phyloP scores from a whole-genome alignment of 1,284 basidiomycete species.

The Cryptococcus floricola region DNA sequence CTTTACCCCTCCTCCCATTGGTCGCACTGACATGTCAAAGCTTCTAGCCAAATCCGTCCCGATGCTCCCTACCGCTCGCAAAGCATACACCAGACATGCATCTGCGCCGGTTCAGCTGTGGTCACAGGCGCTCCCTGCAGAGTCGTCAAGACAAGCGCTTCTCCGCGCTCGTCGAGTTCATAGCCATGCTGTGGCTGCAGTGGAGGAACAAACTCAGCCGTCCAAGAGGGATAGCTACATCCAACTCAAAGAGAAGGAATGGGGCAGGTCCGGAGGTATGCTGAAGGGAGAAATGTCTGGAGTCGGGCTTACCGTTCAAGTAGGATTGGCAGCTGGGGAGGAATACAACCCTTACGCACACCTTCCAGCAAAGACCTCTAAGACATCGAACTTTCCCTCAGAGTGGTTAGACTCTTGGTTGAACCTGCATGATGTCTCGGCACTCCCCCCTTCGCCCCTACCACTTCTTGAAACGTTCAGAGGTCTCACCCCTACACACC shows the following conservation, averaged over 20 bases:
- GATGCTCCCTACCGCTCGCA: constrained; percentile 28
- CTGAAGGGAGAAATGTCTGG: too few relatives aligned
- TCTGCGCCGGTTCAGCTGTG: neutral
- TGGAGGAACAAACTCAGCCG: too few relatives aligned
- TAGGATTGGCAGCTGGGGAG: too few relatives aligned
- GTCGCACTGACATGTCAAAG: neutral
- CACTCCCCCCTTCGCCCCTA: constrained; percentile 15
- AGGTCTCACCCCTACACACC: constrained; percentile 14
- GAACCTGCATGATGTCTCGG: constrained; percentile 9
- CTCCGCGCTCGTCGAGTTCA: constrained; percentile 9
- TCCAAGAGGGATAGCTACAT: too few relatives aligned
- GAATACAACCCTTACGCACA: too few relatives aligned
- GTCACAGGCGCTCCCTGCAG: constrained; percentile 23
- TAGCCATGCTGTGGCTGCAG: neutral
- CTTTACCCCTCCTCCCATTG: neutral
- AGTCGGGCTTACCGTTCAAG: too few relatives aligned
- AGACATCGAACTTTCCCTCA: neutral
- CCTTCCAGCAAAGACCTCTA: too few relatives aligned
- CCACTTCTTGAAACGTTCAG: constrained; percentile 19
- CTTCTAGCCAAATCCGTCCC: neutral
- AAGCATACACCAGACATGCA: constrained; percentile 17
- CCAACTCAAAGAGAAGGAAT: too few relatives aligned
- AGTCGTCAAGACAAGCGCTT: constrained; percentile 32
- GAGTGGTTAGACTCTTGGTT: constrained; percentile 14
- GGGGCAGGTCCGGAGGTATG: too few relatives aligned